Conservation (phyloP, 768 basidiomycete genomes). For the Megacollybia marginata region DNA sequence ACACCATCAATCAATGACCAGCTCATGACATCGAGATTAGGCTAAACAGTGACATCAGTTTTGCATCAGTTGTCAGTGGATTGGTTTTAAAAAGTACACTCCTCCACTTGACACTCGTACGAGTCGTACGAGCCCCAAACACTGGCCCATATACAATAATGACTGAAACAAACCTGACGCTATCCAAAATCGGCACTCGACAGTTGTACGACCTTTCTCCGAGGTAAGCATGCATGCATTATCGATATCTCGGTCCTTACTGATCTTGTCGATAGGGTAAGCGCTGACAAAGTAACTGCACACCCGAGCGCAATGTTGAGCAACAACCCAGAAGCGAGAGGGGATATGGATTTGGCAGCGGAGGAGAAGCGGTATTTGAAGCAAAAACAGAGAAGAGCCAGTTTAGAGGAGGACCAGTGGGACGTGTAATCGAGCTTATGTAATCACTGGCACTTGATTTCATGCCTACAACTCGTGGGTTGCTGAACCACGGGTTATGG, state of each 20-base stretch:
- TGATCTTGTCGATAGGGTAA: neutral
- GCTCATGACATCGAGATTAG: no score
- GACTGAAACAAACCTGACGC: neutral
- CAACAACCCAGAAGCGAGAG: neutral
- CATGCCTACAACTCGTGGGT: neutral
- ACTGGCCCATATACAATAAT: neutral
- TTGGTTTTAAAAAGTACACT: neutral
- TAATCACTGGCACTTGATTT: neutral
- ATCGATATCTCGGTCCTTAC: neutral
- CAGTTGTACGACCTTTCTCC: neutral
- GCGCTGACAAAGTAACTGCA: neutral
- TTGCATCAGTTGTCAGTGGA: neutral
- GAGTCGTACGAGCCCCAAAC: neutral
- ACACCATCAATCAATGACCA: no score
- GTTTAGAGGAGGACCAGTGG: neutral
- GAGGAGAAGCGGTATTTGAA: neutral
- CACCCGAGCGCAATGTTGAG: neutral
- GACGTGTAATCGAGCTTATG: neutral
- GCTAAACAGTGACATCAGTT: no score
- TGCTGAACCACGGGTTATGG: slow-evolving; percentile 11
- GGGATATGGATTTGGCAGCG: neutral
- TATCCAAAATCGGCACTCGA: neutral
- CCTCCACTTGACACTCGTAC: neutral
- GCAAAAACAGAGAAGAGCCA: no score
- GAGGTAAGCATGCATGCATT: neutral